Conservation (phyloP, 768 basidiomycete genomes). For the Tephrocybe sp. region DNA sequence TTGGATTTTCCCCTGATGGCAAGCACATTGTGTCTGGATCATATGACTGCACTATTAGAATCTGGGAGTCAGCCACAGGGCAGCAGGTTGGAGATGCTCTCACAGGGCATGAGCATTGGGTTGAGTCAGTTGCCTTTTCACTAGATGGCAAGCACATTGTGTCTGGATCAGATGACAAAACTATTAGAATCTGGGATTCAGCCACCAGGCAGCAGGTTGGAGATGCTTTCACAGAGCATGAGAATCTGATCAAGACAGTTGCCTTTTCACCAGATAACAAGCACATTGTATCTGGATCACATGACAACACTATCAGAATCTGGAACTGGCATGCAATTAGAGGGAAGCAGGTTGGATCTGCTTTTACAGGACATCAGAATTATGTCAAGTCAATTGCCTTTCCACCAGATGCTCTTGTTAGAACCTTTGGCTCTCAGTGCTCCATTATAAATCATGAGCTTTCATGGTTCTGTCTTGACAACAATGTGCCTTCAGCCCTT, state of each 20-base stretch:
- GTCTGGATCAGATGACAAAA: not conserved
- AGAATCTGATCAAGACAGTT: not conserved
- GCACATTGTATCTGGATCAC: constrained; percentile 1
- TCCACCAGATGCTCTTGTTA: constrained; percentile 14
- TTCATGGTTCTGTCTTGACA: too few relatives aligned
- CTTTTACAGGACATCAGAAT: not conserved
- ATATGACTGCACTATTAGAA: not conserved
- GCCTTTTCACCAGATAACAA: constrained; percentile 9
- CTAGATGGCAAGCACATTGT: not conserved
- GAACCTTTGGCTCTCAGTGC: too few relatives aligned
- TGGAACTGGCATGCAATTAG: not conserved
- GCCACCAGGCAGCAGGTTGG: not conserved
- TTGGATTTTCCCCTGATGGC: constrained; percentile 9
- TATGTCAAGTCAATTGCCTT: not conserved
- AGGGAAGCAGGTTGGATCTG: not conserved
- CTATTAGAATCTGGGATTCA: constrained; percentile 1
- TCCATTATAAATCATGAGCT: too few relatives aligned
- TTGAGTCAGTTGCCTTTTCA: not conserved
- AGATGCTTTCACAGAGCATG: not conserved
- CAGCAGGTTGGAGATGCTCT: constrained; percentile 3
- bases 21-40: constrained; percentile 3
- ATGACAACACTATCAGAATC: not conserved
- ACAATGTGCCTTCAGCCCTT: too few relatives aligned
- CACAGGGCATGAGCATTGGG: constrained; percentile 15
- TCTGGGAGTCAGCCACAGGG: not conserved